Conservation (phyloP, 352 stramenopile species). For the Peronospora destructor region DNA sequence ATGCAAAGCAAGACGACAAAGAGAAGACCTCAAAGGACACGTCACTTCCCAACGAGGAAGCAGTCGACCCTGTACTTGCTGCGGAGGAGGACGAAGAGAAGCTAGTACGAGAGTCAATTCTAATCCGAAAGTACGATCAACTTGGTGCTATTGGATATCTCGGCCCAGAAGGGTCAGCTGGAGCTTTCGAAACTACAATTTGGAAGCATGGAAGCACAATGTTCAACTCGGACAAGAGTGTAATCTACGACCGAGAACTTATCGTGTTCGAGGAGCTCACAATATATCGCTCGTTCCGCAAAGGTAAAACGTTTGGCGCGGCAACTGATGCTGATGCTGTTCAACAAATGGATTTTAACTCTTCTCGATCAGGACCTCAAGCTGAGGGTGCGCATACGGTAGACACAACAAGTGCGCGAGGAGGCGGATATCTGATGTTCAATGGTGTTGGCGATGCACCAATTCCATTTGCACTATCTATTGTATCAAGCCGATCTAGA, state of each 20-base stretch:
- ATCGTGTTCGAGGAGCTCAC: slow-evolving; percentile 79
- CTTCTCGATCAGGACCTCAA: slow-evolving; percentile 25
- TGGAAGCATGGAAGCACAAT: slow-evolving; percentile 78
- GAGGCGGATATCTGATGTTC: slow-evolving; percentile 82
- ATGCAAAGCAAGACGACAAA: slow-evolving; percentile 8
- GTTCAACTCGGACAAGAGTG: slow-evolving; percentile 76
- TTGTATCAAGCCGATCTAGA: slow-evolving; percentile 32
- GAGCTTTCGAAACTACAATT: slow-evolving; percentile 73
- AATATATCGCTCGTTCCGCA: slow-evolving; percentile 72
- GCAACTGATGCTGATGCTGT: slow-evolving; percentile 14
- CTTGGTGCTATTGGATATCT: slow-evolving; percentile 73
- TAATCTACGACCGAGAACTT: slow-evolving; percentile 68
- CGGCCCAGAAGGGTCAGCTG: slow-evolving; percentile 65
- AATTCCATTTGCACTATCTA: slow-evolving; percentile 68
- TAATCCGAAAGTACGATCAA: slow-evolving; percentile 77
- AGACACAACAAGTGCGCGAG: slow-evolving; percentile 37
- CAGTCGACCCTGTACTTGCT: slow-evolving; percentile 4
- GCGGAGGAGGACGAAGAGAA: slow-evolving; percentile 7
- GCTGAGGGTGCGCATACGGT: slow-evolving; percentile 36
- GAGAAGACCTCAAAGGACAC: slow-evolving; percentile 15
- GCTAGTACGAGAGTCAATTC: slow-evolving; percentile 14
- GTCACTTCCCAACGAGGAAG: slow-evolving; percentile 17
- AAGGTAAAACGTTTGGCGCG: slow-evolving; percentile 38
- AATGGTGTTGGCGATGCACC: slow-evolving; percentile 79
- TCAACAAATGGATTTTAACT: slow-evolving; percentile 46